Base-by-base conservation (phyloP, 164 flowering plant species). In the Liriodendron chinense region DNA sequence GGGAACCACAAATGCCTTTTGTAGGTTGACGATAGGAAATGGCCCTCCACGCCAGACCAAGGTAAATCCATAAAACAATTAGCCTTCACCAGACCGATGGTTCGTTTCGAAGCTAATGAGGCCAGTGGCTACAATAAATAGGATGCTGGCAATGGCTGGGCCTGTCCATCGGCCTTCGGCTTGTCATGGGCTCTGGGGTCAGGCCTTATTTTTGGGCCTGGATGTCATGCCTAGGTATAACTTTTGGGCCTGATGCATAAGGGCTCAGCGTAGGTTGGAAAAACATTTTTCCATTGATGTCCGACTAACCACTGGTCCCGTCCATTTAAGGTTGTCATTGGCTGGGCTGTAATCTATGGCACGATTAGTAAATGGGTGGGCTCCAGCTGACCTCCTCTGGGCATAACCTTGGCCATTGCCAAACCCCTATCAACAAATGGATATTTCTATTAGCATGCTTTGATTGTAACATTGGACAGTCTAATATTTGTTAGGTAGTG, bases 1-100 rank as follows among this genome's bases (percentile, higher is more conserved):
- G 89, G 96, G 92, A 75, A 79, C 85, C 79, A 91, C 96, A 69
- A 93, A 91, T 85, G 93, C 96, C 68, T 93, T 91, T 76, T 93
- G 94, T 80, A 83, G 79, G 47, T 76, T 93, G 84, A 88, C 87
- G 9, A 85, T 93, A 74, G 98, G 98, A 82, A 89, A 89, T 84
- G 89, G 93, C 76, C 94, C 98, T 69, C 84, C 94, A 7, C 80
- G 89, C 71, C 92, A 87, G 79, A 93, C 98, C 47, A 93, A 91
- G 93, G 98, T 91, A 80, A 81, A 22, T 18, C 28, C 25, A 65
- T 23, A 25, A 65, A 5, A 10, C 25, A 22, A 22, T 5, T 22
- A 24, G 26, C 25, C 13, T 8, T 20, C 65, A 3, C 20, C 24
- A 20, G 65, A 34, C 22, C 22, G 8, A 22, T 24, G 1, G 28